Evolutionary conservation across 495 filamentous ascomycete genomes (phyloP), one percentile per base, ranked within the genome.

Genomic region (Ascobolus immersus): DNA sequence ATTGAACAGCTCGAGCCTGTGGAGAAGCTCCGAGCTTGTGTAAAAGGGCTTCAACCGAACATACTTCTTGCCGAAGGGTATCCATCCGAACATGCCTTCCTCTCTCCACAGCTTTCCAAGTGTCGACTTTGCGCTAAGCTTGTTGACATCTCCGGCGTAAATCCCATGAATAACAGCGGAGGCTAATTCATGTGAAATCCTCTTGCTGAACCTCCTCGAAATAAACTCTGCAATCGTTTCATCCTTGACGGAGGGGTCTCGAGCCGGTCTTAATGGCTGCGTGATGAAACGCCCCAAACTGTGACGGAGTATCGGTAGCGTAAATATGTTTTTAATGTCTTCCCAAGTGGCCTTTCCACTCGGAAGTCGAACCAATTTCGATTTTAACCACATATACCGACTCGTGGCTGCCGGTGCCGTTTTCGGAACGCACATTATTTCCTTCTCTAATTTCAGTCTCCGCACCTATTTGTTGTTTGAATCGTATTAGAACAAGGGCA

Each of bases 141-240:
- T 60, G 45, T 73, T 65, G 24, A 90, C 67, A 55, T 93, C 75
- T 28, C 89, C 89, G n/a, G 80, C 89, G 44, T 82, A 89, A 12
- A 94, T 77, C 8, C 89, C 89, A 54, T 93, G 86, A 17, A 74
- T 49, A n/a, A 79, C 51, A 18, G 70, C 75, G 3, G 78, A 90
- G 2, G 71, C 48, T 2, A 93, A 17, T 41, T 90, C 90, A 24
- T 92, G 57, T 19, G 72, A 72, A 4, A 77, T 24, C 8, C 45
- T 44, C 7, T 57, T 50, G 21, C 64, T 59, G 20, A 73, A 52
- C 10, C 67, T 49, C 12, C 70, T 57, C 2, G 54, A 49, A 14
- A 80, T 55, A 45, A 77, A 92, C 1, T 63, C 56, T 4, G 66
- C 73, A 17, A 92, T 52, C 7, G 77, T 79, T 42, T 81, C 69